Base-by-base conservation (phyloP, 495 filamentous ascomycete species). In the Sordaria brevicollis region DNA sequence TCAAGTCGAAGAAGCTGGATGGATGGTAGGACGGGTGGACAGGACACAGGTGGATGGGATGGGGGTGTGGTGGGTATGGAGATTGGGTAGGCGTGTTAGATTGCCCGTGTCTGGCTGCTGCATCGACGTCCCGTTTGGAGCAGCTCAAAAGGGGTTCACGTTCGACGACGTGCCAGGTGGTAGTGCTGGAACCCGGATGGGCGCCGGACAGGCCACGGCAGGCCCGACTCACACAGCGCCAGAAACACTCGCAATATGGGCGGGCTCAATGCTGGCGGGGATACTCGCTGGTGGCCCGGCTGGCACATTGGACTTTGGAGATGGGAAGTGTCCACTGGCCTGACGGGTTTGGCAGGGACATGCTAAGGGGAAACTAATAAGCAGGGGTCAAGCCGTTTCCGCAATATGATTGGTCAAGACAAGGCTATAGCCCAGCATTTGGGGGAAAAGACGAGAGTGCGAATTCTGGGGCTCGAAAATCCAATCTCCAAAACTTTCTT, bases 131-230 rank as follows among this genome's bases (percentile, higher is more conserved):
- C 68, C 66, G 68, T 65, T 67, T 57, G 67, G 69, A 79, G 72
- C 74, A 62, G 49, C 29, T 62, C 49, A 79, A 79, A 79, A 79
- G 77, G 77, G 77, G 77, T 70, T 66, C 67, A 68, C 17, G 49
- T 62, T 67, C 38, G 39, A 65, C 54, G 70, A 65, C 54, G 70
- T 70, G 57, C 76, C 68, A 43, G 41, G 62, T 65, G 66, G 49
- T 62, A 10, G 25, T 62, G 49, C 49, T 62, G 49, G 49, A 62
- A 62, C 49, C 49, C 49, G 49, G 49, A 57, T 62, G 49, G 49
- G 25, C 49, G 49, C 49, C 49, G 49, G 25, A 13, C 49, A 29
- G 25, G 49, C 49, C 49, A 31, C 13, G 49, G 49, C 49, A 62
- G 49, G 49, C 49, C 49, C 49, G 49, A 62, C n/a, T n/a, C 49